phyloP scores from a whole-genome alignment of 148 eudicot genomes.

The Rhododendron molle region DNA sequence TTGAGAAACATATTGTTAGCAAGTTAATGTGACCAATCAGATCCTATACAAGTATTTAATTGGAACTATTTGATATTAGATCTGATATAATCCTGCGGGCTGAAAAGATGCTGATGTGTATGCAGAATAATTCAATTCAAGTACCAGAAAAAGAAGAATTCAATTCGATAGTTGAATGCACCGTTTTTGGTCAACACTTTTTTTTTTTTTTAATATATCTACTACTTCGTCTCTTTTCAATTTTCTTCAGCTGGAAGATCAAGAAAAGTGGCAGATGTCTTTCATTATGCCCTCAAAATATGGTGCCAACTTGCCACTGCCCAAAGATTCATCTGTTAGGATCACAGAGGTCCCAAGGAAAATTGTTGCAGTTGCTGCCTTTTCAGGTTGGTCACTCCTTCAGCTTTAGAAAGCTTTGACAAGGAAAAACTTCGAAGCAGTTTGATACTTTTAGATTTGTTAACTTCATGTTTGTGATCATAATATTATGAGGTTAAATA shows the following conservation, averaged over 20 bases:
- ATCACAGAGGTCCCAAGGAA: conserved; percentile 78
- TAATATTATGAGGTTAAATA: not conserved
- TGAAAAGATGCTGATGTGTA: not conserved
- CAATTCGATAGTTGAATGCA: not conserved
- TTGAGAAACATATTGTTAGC: too few relatives aligned
- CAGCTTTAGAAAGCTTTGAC: not conserved
- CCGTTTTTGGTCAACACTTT: too few relatives aligned
- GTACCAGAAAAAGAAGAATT: not conserved
- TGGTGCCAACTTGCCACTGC: conserved; percentile 77
- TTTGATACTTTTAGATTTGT: not conserved
- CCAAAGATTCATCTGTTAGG: conserved; percentile 80
- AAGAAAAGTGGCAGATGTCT: conserved; percentile 87
- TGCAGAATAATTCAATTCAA: not conserved
- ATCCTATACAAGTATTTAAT: not conserved
- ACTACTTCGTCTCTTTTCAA: not conserved
- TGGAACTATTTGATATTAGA: not conserved
- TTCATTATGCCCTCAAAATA: conserved; percentile 95
- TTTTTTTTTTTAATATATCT: not conserved
- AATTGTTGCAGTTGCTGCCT: conserved; percentile 70
- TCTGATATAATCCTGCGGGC: not conserved
- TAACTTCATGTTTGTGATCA: not conserved
- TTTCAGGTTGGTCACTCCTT: conserved; percentile 62
- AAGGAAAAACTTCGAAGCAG: not conserved
- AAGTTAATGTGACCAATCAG: not conserved
- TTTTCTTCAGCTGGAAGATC: conserved; percentile 38